Percentiles rank a stretch among this genome's conserved stretches.
Evolutionary conservation across 345 rosid genomes (phyloP).

Genomic region (Moricandia arvensis): DNA sequence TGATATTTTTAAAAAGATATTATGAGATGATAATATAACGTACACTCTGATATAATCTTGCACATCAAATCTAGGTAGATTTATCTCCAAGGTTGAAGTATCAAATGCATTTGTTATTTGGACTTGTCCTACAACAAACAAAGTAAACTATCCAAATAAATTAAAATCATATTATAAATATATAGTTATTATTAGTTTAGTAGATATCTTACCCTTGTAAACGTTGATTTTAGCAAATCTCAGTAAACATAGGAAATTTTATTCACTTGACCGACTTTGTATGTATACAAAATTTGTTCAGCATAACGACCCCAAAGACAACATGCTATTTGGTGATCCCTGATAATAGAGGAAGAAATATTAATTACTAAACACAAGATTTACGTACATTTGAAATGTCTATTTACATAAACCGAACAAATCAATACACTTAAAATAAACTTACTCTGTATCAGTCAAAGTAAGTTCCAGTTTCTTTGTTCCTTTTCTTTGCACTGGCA

Average conservation of each 20-base stretch:
- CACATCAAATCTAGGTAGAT: neutral
- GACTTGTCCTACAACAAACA: neutral
- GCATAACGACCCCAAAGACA: neutral
- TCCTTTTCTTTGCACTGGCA: too few relatives aligned
- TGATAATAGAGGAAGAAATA: neutral
- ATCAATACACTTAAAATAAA: too few relatives aligned
- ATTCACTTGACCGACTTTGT: neutral
- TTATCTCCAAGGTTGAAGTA: neutral
- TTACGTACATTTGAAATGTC: neutral
- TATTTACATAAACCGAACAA: too few relatives aligned
- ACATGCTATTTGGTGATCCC: neutral
- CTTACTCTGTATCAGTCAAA: neutral
- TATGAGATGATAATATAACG: too few relatives aligned
- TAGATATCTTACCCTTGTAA: neutral
- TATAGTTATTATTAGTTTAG: neutral
- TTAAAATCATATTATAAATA: too few relatives aligned
- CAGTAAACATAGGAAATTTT: neutral
- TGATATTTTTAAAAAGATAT: too few relatives aligned
- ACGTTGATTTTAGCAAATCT: neutral
- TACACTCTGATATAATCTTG: neutral
- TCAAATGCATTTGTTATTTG: neutral
- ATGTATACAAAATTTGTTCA: neutral
- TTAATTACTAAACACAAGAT: neutral
- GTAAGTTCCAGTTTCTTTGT: too few relatives aligned
- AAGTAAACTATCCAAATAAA: neutral